Percentiles rank a stretch among this genome's conserved stretches.
Conservation (phyloP, 192 early-diverging fungal species). For the Lobosporangium transversale region DNA sequence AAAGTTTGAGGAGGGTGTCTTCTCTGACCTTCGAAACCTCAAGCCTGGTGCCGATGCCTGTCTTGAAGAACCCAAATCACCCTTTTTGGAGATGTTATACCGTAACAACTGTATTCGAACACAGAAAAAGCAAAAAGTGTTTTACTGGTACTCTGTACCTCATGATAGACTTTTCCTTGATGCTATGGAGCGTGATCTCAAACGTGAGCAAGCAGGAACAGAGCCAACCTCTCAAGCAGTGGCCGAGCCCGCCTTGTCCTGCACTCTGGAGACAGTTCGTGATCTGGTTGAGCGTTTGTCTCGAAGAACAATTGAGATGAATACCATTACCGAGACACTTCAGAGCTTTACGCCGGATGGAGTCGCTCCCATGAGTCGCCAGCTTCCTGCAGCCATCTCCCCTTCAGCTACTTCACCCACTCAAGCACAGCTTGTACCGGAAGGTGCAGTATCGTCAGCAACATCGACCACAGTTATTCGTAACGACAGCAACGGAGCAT, state of each 20-base stretch:
- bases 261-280: constrained; percentile 69
- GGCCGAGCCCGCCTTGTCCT: constrained; percentile 73
- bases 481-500: background rate
- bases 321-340: constrained; percentile 45
- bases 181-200: constrained; percentile 95
- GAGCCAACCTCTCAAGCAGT: constrained; percentile 85
- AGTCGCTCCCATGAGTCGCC: constrained; percentile 32
- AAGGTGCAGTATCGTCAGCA: constrained; percentile 6
- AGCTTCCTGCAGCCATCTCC: constrained; percentile 28
- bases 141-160: constrained; percentile 95
- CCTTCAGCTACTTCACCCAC: constrained; percentile 32
- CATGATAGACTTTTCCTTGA: constrained; percentile 96
- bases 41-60: constrained; percentile 95
- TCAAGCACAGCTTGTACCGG: constrained; percentile 36
- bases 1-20: constrained; percentile 99
- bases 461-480: background rate
- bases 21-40: constrained; percentile 93
- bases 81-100: constrained; percentile 94
- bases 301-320: constrained; percentile 50
- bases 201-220: constrained; percentile 87
- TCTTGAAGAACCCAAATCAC: constrained; percentile 92
- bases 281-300: constrained; percentile 64
- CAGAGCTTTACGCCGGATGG: constrained; percentile 51
- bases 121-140: constrained; percentile 99
- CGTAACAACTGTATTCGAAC: constrained; percentile 97